Percentiles rank a stretch among this genome's conserved stretches.
These are phyloP conservation scores for Elaeis guineensis DNA, from an alignment of 176 grass and related monocot species.

Conservation along the genomic window DNA sequence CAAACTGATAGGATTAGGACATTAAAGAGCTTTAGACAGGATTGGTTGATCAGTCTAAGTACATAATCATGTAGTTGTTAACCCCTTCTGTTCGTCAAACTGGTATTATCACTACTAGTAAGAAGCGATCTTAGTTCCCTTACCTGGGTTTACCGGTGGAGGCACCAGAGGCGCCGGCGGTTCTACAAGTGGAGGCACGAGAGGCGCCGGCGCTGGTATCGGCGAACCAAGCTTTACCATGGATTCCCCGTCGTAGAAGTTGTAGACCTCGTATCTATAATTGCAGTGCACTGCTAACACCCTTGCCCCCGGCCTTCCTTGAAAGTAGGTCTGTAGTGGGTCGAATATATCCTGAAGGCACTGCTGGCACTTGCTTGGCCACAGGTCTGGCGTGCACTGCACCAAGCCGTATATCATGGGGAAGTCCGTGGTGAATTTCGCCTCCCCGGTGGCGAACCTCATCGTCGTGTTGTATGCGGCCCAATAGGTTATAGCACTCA, in stretches of 20 bases:
- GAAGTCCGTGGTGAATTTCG: neutral
- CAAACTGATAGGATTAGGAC: too few relatives aligned
- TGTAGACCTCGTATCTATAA: conserved; percentile 31
- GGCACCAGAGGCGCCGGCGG: too few relatives aligned
- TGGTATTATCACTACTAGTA: too few relatives aligned
- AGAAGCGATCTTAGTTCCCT: too few relatives aligned
- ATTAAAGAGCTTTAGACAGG: too few relatives aligned
- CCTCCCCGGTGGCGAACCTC: conserved; percentile 32
- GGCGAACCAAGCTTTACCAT: conserved; percentile 20
- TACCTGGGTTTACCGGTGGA: too few relatives aligned
- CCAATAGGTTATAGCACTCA: conserved; percentile 10
- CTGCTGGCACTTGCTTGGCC: conserved; percentile 2
- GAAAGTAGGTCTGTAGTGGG: neutral
- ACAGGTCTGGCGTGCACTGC: conserved; percentile 49
- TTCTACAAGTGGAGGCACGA: neutral
- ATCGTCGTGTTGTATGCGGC: conserved; percentile 19
- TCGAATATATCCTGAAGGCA: conserved; percentile 24
- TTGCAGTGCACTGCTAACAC: conserved; percentile 26
- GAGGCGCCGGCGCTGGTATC: neutral
- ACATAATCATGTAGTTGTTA: too few relatives aligned
- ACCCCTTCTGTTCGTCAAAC: too few relatives aligned
- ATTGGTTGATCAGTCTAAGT: too few relatives aligned
- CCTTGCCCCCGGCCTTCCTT: conserved; percentile 10
- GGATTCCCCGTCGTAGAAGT: conserved; percentile 34
- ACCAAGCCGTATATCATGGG: conserved; percentile 34